Base-by-base conservation (phyloP, 2,329 filamentous ascomycete genomes). In the Aspergillus novoparasiticus region DNA sequence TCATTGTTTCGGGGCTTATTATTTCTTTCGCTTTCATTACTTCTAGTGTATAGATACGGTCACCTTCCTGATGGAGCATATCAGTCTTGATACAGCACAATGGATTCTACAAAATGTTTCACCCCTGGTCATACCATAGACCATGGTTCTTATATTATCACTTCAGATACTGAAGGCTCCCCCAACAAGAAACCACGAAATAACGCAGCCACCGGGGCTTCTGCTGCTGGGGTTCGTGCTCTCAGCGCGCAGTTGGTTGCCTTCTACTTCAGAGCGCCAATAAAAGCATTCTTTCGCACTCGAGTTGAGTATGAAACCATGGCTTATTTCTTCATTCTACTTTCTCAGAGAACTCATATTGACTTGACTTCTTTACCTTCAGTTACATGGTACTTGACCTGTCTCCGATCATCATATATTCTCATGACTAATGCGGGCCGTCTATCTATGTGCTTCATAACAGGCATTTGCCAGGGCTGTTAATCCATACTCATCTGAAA, bases 271-370 rank as follows among this genome's bases (percentile, higher is more conserved):
- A 86, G 93, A 61, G 92, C 93, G 0, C 94, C 94, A 0, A 91
- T 93, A 59, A 97, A 97, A 79, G 91, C 93, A 19, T 97, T 97
- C 76, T 96, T 97, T 79, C 87, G 92, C 65, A 94, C 92, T 1
- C 84, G 94, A 63, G 93, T 97, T 67, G 94, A 97, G 81, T 97
- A 93, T 75, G 84, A 16, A 36, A 6, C 84, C 64, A 60, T 48
- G 57, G 21, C 26, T n/a, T 59, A 30, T 54, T 54, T 36, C 12
- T n/a, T 28, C 21, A 48, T 46, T 46, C 43, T 11, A 32, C n/a
- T 28, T 56, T 16, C 26, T 60, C n/a, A 30, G 28, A 48, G 46
- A 39, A 45, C 19, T 30, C 59, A 61, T 61, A 54, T 66, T 74
- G 61, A 76, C 64, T 36, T 51, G 57, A 30, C 14, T 19, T 4